phyloP scores from a whole-genome alignment of 2,329 filamentous ascomycete genomes.

The Sclerotinia glacialis region DNA sequence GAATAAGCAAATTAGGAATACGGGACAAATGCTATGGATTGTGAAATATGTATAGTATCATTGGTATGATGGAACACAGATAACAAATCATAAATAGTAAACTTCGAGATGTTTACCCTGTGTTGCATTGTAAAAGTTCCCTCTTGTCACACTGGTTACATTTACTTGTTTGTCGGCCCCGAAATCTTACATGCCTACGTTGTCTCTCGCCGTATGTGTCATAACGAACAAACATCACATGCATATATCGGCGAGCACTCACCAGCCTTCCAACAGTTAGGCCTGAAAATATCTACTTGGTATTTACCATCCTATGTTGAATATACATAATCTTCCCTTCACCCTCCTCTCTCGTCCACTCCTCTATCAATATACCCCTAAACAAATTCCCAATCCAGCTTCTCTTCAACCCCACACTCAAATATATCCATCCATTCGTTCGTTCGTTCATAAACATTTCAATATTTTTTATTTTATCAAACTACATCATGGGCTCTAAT shows the following conservation, averaged over 20 bases:
- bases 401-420: too few species aligned
- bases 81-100: neutral
- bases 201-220: neutral
- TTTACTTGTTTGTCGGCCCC: too few species aligned
- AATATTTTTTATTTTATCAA: too few species aligned
- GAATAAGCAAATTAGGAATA: conserved; percentile 7
- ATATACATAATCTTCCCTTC: too few species aligned
- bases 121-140: too few species aligned
- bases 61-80: neutral
- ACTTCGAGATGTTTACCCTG: neutral
- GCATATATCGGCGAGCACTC: neutral
- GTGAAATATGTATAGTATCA: neutral
- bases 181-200: neutral
- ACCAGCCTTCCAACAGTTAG: neutral
- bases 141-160: too few species aligned
- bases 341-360: too few species aligned
- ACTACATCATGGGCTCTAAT: neutral
- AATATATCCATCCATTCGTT: too few species aligned
- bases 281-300: neutral
- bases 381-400: too few species aligned
- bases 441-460: too few species aligned
- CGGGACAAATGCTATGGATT: too few species aligned
- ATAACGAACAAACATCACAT: neutral
- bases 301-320: neutral
- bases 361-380: too few species aligned